Evolutionary conservation across 2,329 filamentous ascomycete genomes (phyloP), one percentile per base, ranked within the genome.

Genomic region (Fusarium burgessii): DNA sequence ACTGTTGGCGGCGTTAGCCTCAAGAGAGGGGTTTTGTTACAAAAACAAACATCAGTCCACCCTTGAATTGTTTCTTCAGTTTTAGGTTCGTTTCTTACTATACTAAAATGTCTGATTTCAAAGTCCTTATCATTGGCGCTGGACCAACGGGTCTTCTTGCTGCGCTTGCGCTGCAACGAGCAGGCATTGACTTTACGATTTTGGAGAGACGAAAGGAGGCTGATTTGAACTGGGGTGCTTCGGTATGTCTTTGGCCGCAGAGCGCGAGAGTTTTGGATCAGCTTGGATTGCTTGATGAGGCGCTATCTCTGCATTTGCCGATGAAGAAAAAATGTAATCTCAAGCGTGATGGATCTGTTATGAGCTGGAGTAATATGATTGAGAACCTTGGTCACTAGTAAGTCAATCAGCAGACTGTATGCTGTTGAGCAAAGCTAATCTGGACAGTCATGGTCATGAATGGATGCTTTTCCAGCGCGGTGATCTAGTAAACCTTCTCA

Each of bases 391-490:
- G 51, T 0, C 46, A 55, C 9, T 70, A 67, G 67, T 70, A 33
- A 46, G 67, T 54, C 0, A 3, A 5, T 10, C 6, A 4, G 20
- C 5, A 18, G 7, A 23, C 23, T 2, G 6, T 20, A 1, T 3
- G 15, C 8, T 17, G 0, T 2, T 23, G 9, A 3, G 11, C 14
- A 35, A 5, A 11, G 6, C 55, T 70, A 5, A 66, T 46, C 0
- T 35, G 11, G 4, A 0, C 1, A 69, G 61, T 1, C 62, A 70
- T 11, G 72, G 72, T 1, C 72, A 74, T 13, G 58, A 62, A 3
- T 74, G 61, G 62, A 72, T 70, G 69, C 58, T 68, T 3, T 74
- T 72, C 17, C 58, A 68, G 2, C 66, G 72, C 7, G 60, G 60
- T 7, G 65, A 74, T 17, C 35, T 74, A 0, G 43, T 74, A 14